These are phyloP conservation scores for Loxodes magnus DNA, from an alignment of 73 alveolate species.

Conservation along the genomic window DNA sequence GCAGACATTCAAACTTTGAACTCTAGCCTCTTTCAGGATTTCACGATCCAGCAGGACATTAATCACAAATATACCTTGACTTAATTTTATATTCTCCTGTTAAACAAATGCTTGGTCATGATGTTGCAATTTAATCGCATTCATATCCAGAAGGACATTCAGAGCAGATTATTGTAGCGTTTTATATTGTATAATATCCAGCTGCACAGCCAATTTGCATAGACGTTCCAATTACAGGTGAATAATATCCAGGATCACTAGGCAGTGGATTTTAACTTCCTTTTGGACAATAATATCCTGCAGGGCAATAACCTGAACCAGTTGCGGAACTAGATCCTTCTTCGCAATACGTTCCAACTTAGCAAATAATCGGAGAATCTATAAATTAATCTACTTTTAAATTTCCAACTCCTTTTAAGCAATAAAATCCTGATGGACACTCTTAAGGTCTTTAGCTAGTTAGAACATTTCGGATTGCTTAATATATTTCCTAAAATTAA, in stretches of 20 bases:
- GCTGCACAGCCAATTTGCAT: constrained; percentile 50
- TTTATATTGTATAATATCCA: constrained; percentile 46
- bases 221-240: constrained; percentile 36
- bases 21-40: constrained; percentile 50
- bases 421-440: constrained; percentile 60
- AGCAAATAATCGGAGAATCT: constrained; percentile 47
- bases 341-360: constrained; percentile 58
- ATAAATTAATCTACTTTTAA: constrained; percentile 9
- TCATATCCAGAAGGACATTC: constrained; percentile 80
- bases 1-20: constrained; percentile 39
- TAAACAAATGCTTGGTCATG: constrained; percentile 70
- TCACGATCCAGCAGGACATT: constrained; percentile 68
- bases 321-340: constrained; percentile 56
- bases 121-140: constrained; percentile 58
- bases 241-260: constrained; percentile 31
- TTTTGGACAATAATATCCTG: constrained; percentile 62
- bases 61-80: constrained; percentile 43
- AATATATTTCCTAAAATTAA: too few relatives aligned
- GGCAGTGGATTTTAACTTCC: constrained; percentile 40
- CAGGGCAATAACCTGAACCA: constrained; percentile 71
- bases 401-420: constrained; percentile 57
- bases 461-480: too few relatives aligned
- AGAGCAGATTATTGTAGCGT: constrained; percentile 30
- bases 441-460: constrained; percentile 10
- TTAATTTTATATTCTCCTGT: constrained; percentile 50